Conservation (phyloP, 495 filamentous ascomycete species). For the Aspergillus leporis region DNA sequence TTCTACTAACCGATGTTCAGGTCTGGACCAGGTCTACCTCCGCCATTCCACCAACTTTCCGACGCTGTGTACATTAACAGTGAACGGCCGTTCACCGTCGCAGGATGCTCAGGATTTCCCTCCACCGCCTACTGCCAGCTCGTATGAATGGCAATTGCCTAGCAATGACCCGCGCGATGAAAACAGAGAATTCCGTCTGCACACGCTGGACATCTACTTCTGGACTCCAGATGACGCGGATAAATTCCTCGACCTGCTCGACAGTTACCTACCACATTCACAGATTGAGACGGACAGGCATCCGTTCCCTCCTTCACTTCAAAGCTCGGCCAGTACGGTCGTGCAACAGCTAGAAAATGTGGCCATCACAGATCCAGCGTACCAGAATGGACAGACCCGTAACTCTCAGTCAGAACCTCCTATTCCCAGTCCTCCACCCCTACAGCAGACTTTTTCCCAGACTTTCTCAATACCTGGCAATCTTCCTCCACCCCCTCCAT, state of each 20-base stretch:
- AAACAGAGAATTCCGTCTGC: constrained; percentile 71
- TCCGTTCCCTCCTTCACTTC: constrained; percentile 47
- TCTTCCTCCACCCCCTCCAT: constrained; percentile 47
- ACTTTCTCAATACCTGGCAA: constrained; percentile 19
- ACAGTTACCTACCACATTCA: constrained; percentile 56
- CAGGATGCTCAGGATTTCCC: constrained; percentile 20
- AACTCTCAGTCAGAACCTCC: constrained; percentile 42
- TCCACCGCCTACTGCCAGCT: constrained; percentile 39
- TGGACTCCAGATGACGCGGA: constrained; percentile 77
- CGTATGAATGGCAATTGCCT: constrained; percentile 76
- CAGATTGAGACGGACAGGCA: constrained; percentile 56
- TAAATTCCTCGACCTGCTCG: constrained; percentile 66
- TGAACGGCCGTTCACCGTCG: constrained; percentile 54
- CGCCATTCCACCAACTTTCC: constrained; percentile 77
- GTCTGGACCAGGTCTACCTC: constrained; percentile 63
- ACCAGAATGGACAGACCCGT: constrained; percentile 55
- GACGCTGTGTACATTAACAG: constrained; percentile 71
- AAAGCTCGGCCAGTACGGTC: constrained; percentile 67
- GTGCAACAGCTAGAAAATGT: constrained; percentile 83
- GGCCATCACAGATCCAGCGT: constrained; percentile 66
- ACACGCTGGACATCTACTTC: constrained; percentile 88
- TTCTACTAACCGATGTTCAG: constrained; percentile 35
- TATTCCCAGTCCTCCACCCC: not conserved
- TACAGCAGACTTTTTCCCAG: constrained; percentile 25
- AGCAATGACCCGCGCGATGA: constrained; percentile 68